Evolutionary conservation across 805 yeast genomes (phyloP), one percentile per base, ranked within the genome.

Genomic region (Clavispora fructus): DNA sequence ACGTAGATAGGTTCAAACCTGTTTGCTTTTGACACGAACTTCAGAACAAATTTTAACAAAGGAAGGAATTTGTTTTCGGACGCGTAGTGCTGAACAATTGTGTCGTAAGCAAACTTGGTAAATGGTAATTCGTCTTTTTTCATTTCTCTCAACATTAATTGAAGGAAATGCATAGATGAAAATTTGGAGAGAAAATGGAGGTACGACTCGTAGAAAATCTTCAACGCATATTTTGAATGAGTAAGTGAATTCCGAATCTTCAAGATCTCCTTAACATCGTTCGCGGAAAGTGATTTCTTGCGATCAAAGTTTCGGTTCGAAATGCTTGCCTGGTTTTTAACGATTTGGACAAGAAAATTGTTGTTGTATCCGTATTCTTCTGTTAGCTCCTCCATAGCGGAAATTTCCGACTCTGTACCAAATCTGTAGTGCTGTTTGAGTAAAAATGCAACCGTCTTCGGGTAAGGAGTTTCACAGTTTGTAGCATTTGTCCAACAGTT

Each of bases 151-250:
- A 67, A 45, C 1, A 67, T 46, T 29, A 54, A 46, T 40, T 68
- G 65, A 13, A 68, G 56, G 53, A 58, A 45, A 23, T 56, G 49
- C 51, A 65, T 55, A 43, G 54, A 53, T n/a, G 68, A 56, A 44
- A 62, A 62, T 38, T 56, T 58, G 7, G 58, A 53, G 35, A 67
- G 56, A 46, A 69, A 69, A 16, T 52, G 50, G 38, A 68, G 52
- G 46, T 62, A 59, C 2, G 51, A 43, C 41, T 58, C 60, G 49
- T 67, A 68, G 45, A 60, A 66, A 7, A 58, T 63, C 17, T 49
- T 46, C 32, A 63, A 46, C 7, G 58, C 60, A 11, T 55, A 31
- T 39, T 47, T 35, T 30, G 54, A 47, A 23, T 49, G 46, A 5
- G 43, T 41, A 7, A 53, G 38, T 12, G 54, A 44, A 29, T 50